Evolutionary conservation across 768 basidiomycete species (phyloP).

Genomic region (Suillus weaverae): DNA sequence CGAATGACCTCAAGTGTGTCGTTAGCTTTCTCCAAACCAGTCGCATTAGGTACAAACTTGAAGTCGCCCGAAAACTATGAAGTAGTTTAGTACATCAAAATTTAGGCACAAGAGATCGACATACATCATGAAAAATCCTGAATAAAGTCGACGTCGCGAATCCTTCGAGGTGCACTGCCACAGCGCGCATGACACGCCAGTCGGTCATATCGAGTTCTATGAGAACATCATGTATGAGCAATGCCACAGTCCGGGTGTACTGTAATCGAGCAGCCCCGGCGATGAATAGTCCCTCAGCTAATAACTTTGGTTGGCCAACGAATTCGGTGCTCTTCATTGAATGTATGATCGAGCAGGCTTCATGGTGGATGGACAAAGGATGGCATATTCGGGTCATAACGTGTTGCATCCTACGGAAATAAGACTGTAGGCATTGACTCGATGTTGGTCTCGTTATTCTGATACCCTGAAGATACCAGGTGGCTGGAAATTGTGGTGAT

Average conservation of each 20-base stretch:
- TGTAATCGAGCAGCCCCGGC: not conserved
- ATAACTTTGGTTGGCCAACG: not conserved
- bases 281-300: not conserved
- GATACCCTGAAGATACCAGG: not conserved
- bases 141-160: not conserved
- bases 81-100: not conserved
- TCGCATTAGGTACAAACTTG: not conserved
- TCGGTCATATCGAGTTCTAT: slow-evolving; percentile 3
- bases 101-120: not conserved
- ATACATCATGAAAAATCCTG: not conserved
- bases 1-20: not conserved
- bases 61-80: not conserved
- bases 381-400: slow-evolving; percentile 1
- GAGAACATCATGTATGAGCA: slow-evolving; percentile 4
- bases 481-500: not conserved
- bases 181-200: not conserved
- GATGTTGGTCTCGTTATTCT: not conserved
- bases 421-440: not conserved
- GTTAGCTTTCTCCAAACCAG: slow-evolving; percentile 2
- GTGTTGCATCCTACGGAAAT: slow-evolving; percentile 7
- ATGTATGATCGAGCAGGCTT: slow-evolving; percentile 5
- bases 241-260: slow-evolving; percentile 6
- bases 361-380: slow-evolving; percentile 2
- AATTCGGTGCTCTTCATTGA: not conserved
- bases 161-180: not conserved